Conservation (phyloP, 192 early-diverging fungal genomes). For the Oehlia diaphana region DNA sequence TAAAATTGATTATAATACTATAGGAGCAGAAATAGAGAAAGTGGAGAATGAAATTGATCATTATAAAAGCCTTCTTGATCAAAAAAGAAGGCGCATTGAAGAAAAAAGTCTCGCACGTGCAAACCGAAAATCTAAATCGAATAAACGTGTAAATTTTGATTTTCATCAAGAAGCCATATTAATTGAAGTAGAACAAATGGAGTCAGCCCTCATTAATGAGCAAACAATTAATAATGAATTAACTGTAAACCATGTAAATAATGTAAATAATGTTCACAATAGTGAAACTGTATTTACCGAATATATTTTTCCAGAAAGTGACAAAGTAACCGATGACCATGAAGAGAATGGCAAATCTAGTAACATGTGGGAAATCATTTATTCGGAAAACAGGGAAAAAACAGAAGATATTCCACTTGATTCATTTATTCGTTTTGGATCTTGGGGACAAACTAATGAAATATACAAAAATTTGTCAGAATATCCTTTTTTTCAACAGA, state of each 20-base stretch:
- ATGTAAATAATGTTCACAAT: neutral
- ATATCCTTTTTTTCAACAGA: constrained; percentile 48
- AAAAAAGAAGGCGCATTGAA: neutral
- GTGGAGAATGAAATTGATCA: neutral
- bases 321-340: neutral
- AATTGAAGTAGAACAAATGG: neutral
- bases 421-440: neutral
- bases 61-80: neutral
- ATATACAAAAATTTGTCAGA: constrained; percentile 42
- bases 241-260: neutral
- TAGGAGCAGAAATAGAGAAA: neutral
- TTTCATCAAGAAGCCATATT: neutral
- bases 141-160: neutral
- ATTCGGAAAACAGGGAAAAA: neutral
- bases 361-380: neutral
- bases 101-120: neutral
- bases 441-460: constrained; percentile 11
- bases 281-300: neutral
- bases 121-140: neutral
- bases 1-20: neutral
- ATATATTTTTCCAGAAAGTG: neutral
- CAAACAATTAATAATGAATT: neutral
- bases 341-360: neutral
- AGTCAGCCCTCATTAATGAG: neutral
- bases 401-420: neutral